phyloP scores from a whole-genome alignment of 2,329 filamentous ascomycete genomes.

The Dactylellina sp. region DNA sequence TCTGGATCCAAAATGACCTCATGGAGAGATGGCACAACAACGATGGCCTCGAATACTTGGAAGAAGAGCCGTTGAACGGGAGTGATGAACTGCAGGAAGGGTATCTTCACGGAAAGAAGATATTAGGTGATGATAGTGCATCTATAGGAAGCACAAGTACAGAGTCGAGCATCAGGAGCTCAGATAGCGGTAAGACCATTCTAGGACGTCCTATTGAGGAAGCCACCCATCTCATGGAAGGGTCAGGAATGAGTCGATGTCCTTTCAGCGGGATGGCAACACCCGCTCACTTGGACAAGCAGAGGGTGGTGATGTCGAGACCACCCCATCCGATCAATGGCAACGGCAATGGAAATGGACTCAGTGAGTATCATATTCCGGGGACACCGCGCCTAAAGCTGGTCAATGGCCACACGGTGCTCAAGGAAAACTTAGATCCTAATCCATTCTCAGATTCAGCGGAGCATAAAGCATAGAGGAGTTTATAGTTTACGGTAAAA shows the following conservation, averaged over 20 bases:
- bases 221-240: conserved; percentile 55
- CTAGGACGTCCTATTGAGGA: conserved; percentile 53
- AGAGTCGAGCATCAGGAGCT: conserved; percentile 44
- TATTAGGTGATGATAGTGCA: conserved; percentile 67
- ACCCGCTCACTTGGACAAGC: conserved; percentile 39
- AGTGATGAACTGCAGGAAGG: conserved; percentile 71
- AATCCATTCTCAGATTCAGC: conserved; percentile 50
- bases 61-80: conserved; percentile 63
- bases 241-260: conserved; percentile 51
- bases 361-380: conserved; percentile 50
- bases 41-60: conserved; percentile 73
- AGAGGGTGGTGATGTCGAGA: conserved; percentile 31
- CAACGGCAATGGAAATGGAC: conserved; percentile 24
- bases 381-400: conserved; percentile 51
- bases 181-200: conserved; percentile 44
- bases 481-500: conserved; percentile 32
- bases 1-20: conserved; percentile 89
- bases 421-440: conserved; percentile 51
- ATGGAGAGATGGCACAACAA: conserved; percentile 84
- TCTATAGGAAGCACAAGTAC: conserved; percentile 58
- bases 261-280: conserved; percentile 60
- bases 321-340: neutral
- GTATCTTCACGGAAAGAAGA: conserved; percentile 73
- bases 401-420: conserved; percentile 48
- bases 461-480: conserved; percentile 36